Percentiles rank a stretch among this genome's conserved stretches.
phyloP scores from a whole-genome alignment of 805 yeast genomes.

The Kluyveromyces siamensis region DNA sequence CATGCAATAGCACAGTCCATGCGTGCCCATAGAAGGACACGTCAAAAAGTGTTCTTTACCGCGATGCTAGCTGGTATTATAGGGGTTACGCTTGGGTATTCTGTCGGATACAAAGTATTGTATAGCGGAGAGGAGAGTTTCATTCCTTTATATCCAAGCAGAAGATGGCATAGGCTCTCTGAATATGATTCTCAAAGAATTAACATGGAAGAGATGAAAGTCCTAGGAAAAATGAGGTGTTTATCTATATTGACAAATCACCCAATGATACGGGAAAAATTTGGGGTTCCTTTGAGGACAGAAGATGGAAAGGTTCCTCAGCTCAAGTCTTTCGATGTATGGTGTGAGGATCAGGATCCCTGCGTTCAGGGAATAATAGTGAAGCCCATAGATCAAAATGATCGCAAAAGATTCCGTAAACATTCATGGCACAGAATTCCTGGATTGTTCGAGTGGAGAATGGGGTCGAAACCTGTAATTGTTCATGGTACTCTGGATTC shows the following conservation, averaged over 20 bases:
- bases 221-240: slow-evolving; percentile 14
- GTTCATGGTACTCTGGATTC: slow-evolving; percentile 9
- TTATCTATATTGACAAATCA: slow-evolving; percentile 20
- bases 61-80: slow-evolving; percentile 11
- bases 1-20: slow-evolving; percentile 15
- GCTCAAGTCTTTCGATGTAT: slow-evolving; percentile 17
- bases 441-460: slow-evolving; percentile 18
- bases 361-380: slow-evolving; percentile 21
- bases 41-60: slow-evolving; percentile 10
- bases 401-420: not conserved
- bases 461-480: slow-evolving; percentile 17
- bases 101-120: slow-evolving; percentile 21
- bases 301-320: slow-evolving; percentile 12
- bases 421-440: slow-evolving; percentile 21
- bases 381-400: slow-evolving; percentile 11
- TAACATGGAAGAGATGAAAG: slow-evolving; percentile 13
- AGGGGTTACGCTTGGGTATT: slow-evolving; percentile 19
- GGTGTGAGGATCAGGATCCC: slow-evolving; percentile 27
- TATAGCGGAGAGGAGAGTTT: slow-evolving; percentile 19
- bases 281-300: slow-evolving; percentile 23
- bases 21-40: slow-evolving; percentile 11
- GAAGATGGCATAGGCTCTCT: slow-evolving; percentile 17
- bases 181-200: slow-evolving; percentile 14
- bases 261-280: slow-evolving; percentile 25
- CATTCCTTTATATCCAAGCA: slow-evolving; percentile 19